Evolutionary conservation across 805 yeast species (phyloP).

Genomic region (Sugiyamaella lignohabitans): DNA sequence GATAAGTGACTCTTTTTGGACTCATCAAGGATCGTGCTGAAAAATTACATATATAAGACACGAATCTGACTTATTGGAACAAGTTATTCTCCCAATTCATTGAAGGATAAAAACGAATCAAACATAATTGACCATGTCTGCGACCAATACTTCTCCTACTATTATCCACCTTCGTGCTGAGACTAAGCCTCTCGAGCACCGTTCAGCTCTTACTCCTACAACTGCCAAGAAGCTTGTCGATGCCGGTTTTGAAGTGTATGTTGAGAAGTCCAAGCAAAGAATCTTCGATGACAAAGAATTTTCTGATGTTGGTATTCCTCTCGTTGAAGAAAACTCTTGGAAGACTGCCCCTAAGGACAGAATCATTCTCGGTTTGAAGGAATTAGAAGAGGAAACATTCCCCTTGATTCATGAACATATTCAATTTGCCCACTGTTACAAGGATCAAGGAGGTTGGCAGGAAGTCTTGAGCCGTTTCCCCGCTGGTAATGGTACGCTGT

Average conservation of each 20-base stretch:
- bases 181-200: slow-evolving; percentile 92
- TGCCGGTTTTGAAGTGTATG: slow-evolving; percentile 83
- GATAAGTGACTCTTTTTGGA: too few species aligned
- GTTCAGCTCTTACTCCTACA: slow-evolving; percentile 93
- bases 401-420: slow-evolving; percentile 94
- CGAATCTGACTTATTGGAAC: too few species aligned
- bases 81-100: too few species aligned
- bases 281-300: slow-evolving; percentile 75
- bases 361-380: slow-evolving; percentile 89
- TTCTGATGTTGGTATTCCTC: slow-evolving; percentile 66
- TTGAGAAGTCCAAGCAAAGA: slow-evolving; percentile 82
- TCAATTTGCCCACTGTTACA: slow-evolving; percentile 98
- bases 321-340: slow-evolving; percentile 95
- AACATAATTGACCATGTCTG: too few species aligned
- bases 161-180: slow-evolving; percentile 87
- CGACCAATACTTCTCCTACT: background rate
- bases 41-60: too few species aligned
- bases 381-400: slow-evolving; percentile 84
- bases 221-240: slow-evolving; percentile 77
- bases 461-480: slow-evolving; percentile 86
- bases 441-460: slow-evolving; percentile 96
- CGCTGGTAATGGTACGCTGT: slow-evolving; percentile 81
- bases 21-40: too few species aligned
- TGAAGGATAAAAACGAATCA: too few species aligned
- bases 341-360: slow-evolving; percentile 82